Evolutionary conservation across 495 filamentous ascomycete species (phyloP), one percentile per base, ranked within the genome.

Genomic region (Podospora anserina): DNA sequence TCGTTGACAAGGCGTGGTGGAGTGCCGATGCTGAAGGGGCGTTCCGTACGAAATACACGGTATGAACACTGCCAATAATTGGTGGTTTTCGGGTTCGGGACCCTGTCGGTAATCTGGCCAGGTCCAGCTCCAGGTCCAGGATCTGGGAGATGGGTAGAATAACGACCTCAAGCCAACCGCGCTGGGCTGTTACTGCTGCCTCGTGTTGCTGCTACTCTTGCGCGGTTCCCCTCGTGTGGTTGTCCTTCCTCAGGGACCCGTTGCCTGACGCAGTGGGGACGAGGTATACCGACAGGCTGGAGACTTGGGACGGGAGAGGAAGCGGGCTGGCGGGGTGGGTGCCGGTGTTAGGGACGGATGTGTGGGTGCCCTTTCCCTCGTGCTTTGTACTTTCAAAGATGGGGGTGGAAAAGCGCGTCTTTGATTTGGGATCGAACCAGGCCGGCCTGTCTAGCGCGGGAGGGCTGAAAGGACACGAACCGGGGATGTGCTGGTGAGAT

Each of bases 381-480:
- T 69, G 56, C 67, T 75, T 67, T 70, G 67, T 72, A 54, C 61
- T 66, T 58, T 60, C 55, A 66, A 63, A 53, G 71, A 44, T 34
- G 66, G 63, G 66, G 63, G 57, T 19, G 27, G 30, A 7, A 11
- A 23, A 20, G 39, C 60, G 69, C 20, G 44, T 65, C 49, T 65
- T 70, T 70, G 72, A 66, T 68, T 72, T 70, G 68, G 64, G 63
- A 64, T 68, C 68, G 69, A 72, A 66, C 72, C 69, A 66, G 66
- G 61, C 72, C 19, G 63, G 6, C 26, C 56, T 67, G 65, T 59
- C 70, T 76, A 77, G 75, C 69, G 75, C 72, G 72, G 68, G 68
- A 76, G 70, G 74, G 75, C 75, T 77, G 75, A 76, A 69, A 76
- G 72, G 71, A 70, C 66, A 49, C 61, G 64, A 66, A 66, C 64